These are phyloP conservation scores for Isatis tinctoria DNA, from an alignment of 345 rosid species.

Conservation along the genomic window DNA sequence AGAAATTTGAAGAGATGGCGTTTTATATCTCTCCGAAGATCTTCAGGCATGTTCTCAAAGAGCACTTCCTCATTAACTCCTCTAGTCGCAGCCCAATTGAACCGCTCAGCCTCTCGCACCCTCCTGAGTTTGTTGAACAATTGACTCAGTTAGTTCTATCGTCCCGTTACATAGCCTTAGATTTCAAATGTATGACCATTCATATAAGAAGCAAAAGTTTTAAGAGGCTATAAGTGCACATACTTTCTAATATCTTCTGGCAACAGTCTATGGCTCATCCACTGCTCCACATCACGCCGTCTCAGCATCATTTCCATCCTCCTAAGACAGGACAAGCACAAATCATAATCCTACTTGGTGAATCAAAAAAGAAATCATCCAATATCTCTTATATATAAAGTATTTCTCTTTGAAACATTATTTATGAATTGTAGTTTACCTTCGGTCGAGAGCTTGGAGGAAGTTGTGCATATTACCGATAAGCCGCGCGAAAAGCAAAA, in stretches of 20 bases:
- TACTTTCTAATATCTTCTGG: slow-evolving; percentile 70
- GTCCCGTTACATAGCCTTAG: neutral
- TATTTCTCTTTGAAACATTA: neutral
- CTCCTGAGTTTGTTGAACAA: slow-evolving; percentile 38
- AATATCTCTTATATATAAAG: neutral
- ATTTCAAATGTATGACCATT: too few species aligned
- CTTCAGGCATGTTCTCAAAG: slow-evolving; percentile 81
- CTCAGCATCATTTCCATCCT: slow-evolving; percentile 79
- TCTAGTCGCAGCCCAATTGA: slow-evolving; percentile 84
- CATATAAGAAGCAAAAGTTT: neutral
- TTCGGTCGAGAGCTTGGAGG: slow-evolving; percentile 76
- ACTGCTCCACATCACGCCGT: slow-evolving; percentile 86
- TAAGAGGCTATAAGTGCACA: neutral
- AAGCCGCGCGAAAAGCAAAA: slow-evolving; percentile 84
- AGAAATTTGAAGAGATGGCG: slow-evolving; percentile 83
- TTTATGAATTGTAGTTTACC: slow-evolving; percentile 37
- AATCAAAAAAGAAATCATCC: neutral
- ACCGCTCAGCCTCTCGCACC: slow-evolving; percentile 77
- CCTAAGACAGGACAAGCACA: slow-evolving; percentile 35
- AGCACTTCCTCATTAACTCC: slow-evolving; percentile 80
- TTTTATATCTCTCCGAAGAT: slow-evolving; percentile 79
- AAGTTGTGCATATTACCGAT: slow-evolving; percentile 96
- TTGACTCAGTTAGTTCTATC: neutral
- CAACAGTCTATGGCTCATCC: slow-evolving; percentile 91
- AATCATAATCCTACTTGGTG: neutral